Base-by-base conservation (phyloP, 1,284 basidiomycete species). In the Mycena citricolor region DNA sequence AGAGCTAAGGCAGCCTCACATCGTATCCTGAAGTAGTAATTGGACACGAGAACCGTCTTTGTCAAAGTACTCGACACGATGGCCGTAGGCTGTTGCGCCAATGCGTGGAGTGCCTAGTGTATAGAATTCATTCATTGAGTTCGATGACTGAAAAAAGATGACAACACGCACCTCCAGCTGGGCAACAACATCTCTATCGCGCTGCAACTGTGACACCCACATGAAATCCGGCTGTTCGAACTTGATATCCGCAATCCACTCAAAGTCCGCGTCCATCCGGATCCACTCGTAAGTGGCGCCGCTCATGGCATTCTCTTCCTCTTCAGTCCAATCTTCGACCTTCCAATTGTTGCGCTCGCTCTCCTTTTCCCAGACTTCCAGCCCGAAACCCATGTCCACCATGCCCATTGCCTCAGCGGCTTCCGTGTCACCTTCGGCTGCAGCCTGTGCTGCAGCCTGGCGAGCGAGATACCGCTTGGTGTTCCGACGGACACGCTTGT, bases 241-340 rank as follows among this genome's bases (percentile, higher is more conserved):
- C 49, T 86, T 85, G 54, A 98, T 82, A 34, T 77, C 77, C 14
- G 92, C 89, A 47, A 99, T 89, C 97, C 97, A 99, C 68, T 99
- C 95, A 66, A 97, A 95, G 62, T 99, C 97, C 14, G 97, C 93
- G 62, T 99, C 97, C 73, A 99, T 91, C 48, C 97, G 78, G 54
- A 99, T 99, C 97, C 97, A 99, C 67, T 99, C 97, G 68, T 98
- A 99, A 1, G 90, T 94, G 51, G 94, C 94, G 31, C 88, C 91
- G 49, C 84, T 84, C 91, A 98, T 97, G 34, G 79, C 76, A 49
- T 85, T 82, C 61, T 97, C 95, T 53, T 98, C 94, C 57, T 97
- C 93, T 61, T 97, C 95, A 4, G 89, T 94, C 97, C 94, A 99
- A 63, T 98, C 97, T 10, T 89, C 89, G 2, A 99, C 94, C 59